These are phyloP conservation scores for Linderina pennispora DNA, from an alignment of 192 early-diverging fungal species.

Conservation along the genomic window DNA sequence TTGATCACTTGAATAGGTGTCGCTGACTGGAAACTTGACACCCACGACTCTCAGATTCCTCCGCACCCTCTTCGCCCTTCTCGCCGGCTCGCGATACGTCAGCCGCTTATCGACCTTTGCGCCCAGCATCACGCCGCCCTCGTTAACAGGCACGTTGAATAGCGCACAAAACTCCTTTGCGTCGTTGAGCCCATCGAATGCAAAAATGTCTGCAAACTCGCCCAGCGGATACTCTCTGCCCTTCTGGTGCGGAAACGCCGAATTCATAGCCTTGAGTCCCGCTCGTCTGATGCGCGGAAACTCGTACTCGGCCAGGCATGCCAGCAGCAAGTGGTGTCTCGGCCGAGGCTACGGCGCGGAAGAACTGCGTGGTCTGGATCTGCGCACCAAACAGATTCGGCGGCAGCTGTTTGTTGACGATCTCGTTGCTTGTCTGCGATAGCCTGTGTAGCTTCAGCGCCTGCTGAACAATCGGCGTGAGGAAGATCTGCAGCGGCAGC, in stretches of 20 bases:
- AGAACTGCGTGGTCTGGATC: conserved; percentile 65
- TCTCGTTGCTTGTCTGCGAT: conserved; percentile 50
- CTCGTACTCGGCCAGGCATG: conserved; percentile 69
- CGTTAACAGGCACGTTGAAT: conserved; percentile 17
- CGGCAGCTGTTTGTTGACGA: conserved; percentile 35
- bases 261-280: conserved; percentile 69
- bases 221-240: conserved; percentile 42
- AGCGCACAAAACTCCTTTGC: conserved; percentile 27
- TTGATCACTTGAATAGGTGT: conserved; percentile 34
- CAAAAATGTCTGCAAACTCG: conserved; percentile 50
- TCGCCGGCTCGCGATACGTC: conserved; percentile 22
- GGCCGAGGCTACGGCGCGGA: conserved; percentile 55
- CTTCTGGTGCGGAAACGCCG: conserved; percentile 47
- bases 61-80: conserved; percentile 9
- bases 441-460: conserved; percentile 64
- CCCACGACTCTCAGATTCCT: conserved; percentile 33
- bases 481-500: conserved; percentile 53
- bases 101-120: conserved; percentile 22
- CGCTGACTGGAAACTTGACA: conserved; percentile 19
- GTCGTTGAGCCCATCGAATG: conserved; percentile 56
- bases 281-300: conserved; percentile 69
- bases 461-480: conserved; percentile 56
- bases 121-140: conserved; percentile 28
- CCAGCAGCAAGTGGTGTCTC: conserved; percentile 66
- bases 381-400: conserved; percentile 51